A percentile compares a stretch with the other conserved stretches of the same genome.
phyloP scores from a whole-genome alignment of 164 flowering plant species.

The Berberis thunbergii region DNA sequence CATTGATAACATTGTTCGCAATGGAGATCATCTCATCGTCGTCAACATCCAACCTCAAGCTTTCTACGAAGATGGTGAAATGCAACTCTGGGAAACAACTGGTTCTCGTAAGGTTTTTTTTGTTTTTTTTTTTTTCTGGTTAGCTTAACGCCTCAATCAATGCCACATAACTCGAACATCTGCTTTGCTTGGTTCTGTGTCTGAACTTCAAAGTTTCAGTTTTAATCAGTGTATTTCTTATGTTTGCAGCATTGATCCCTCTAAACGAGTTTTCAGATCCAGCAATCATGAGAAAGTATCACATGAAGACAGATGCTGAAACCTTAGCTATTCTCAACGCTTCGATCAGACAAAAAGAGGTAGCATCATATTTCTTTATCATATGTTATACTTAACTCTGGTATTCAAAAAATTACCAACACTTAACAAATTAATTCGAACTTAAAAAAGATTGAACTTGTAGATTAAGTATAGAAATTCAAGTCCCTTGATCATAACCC shows the following conservation, averaged over 20 bases:
- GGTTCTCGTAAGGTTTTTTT: slow-evolving; percentile 68
- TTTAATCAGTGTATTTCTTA: background rate
- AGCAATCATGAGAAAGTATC: slow-evolving; percentile 58
- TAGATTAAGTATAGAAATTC: no score
- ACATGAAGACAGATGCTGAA: slow-evolving; percentile 61
- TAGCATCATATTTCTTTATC: slow-evolving; percentile 2
- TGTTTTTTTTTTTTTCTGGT: background rate
- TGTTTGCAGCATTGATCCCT: slow-evolving; percentile 61
- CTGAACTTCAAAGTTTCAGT: no score
- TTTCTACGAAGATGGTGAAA: slow-evolving; percentile 61
- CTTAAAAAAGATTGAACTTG: no score
- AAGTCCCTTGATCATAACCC: no score
- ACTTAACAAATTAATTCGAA: no score
- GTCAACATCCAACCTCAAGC: slow-evolving; percentile 42
- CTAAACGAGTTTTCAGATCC: slow-evolving; percentile 53
- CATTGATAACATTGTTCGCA: slow-evolving; percentile 51
- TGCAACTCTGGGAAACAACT: slow-evolving; percentile 85
- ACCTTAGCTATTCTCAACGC: slow-evolving; percentile 48
- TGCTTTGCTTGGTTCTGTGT: no score
- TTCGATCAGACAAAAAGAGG: slow-evolving; percentile 55
- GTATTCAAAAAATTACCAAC: no score
- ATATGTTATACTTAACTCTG: background rate
- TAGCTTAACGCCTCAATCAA: no score
- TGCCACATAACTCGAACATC: no score
- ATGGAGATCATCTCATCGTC: slow-evolving; percentile 73